Evolutionary conservation across 2,329 filamentous ascomycete genomes (phyloP), one percentile per base, ranked within the genome.

Genomic region (Talaromyces albobiverticillius): DNA sequence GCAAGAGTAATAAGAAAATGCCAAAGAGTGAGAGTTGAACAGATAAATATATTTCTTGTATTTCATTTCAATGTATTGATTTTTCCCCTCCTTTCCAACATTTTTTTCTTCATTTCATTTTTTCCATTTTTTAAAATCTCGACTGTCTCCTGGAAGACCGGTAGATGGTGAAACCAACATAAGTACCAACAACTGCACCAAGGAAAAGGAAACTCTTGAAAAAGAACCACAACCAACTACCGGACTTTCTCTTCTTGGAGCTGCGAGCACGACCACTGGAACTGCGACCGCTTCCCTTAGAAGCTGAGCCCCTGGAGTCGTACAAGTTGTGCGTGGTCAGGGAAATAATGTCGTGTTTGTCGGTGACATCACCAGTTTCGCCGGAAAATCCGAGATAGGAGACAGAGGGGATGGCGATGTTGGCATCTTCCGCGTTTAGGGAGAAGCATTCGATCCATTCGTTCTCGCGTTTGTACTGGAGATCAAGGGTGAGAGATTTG

Each of bases 341-440:
- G 48, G 85, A 88, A 69, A 97, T 85, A 72, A 99, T 95, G 75
- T 99, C 94, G 80, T 96, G 93, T 80, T 96, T 96, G 76, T 99
- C 94, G 73, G 86, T 90, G 61, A 99, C 83, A 78, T 99, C 93
- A 67, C 94, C 94, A 14, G 94, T 97, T 79, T 97, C 93, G 4
- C 75, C 76, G 22, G 73, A 81, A 75, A 87, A 84, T 59, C 84
- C 84, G 5, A 87, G 73, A 69, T 86, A 87, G 25, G 82, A 76
- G 51, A 85, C 81, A 9, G 79, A 77, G n/a, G 94, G 94, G 61
- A 99, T 87, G 64, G 89, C 86, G 64, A 86, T 79, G 29, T 88
- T 87, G 57, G 84, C 75, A 57, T 80, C 80, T 18, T 82, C 83
- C 54, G 80, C 71, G 34, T 72, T 73, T 38, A 85, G 70, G 66